Conservation (phyloP, 139 green algal genomes). For the Volvox africanus region DNA sequence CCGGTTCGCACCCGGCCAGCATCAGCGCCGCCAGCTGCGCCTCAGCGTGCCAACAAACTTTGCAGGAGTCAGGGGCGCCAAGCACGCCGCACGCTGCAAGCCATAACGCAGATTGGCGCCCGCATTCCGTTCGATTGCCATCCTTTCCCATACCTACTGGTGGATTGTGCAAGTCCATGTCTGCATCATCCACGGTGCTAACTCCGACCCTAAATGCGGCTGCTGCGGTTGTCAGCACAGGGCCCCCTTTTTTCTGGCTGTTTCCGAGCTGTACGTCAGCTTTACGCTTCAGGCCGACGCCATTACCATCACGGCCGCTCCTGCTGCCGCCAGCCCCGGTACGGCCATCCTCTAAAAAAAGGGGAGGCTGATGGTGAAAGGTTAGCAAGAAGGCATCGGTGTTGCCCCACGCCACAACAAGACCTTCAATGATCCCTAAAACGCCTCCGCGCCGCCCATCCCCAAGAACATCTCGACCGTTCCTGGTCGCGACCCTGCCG, state of each 20-base stretch:
- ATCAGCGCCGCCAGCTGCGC: slow-evolving; percentile 36
- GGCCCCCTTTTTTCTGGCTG: background rate
- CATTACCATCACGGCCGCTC: background rate
- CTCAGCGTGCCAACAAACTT: slow-evolving; percentile 41
- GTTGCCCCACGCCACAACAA: slow-evolving; percentile 28
- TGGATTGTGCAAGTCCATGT: background rate
- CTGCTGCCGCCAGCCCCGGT: background rate
- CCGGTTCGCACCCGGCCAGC: slow-evolving; percentile 13
- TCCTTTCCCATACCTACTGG: too few relatives aligned
- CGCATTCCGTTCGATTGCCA: too few relatives aligned
- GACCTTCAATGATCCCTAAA: background rate
- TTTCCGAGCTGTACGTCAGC: background rate
- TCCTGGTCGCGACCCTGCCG: too few relatives aligned
- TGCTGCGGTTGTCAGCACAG: too few relatives aligned
- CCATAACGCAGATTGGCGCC: slow-evolving; percentile 10
- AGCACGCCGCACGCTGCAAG: slow-evolving; percentile 32
- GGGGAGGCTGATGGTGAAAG: background rate
- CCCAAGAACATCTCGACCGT: too few relatives aligned
- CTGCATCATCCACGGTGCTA: background rate
- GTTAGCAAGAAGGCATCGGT: slow-evolving; percentile 17
- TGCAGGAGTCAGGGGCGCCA: background rate
- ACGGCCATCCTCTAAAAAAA: background rate
- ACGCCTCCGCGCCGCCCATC: too few relatives aligned
- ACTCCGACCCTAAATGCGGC: too few relatives aligned
- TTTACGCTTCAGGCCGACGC: background rate